Evolutionary conservation across 257 asterid genomes (phyloP).

Genomic region (Nicotiana undulata): DNA sequence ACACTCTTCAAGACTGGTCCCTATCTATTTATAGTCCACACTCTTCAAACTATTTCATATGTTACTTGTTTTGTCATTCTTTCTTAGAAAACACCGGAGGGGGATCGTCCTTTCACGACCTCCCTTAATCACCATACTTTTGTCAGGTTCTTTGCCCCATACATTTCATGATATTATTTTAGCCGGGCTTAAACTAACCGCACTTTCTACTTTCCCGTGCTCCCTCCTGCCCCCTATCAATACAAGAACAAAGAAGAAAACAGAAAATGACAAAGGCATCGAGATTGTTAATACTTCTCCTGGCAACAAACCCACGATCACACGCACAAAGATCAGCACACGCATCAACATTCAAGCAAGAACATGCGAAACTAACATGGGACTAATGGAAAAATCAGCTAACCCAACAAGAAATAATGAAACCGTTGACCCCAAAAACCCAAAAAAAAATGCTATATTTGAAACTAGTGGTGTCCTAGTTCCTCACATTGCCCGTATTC

Average conservation of each 20-base stretch:
- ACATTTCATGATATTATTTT: neutral
- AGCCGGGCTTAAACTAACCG: neutral
- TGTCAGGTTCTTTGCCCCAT: neutral
- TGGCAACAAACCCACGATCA: too few relatives aligned
- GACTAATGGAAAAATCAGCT: neutral
- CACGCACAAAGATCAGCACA: neutral
- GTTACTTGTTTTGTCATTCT: neutral
- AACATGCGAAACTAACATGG: neutral
- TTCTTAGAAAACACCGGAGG: neutral
- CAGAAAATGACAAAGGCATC: too few relatives aligned
- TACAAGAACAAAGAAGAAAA: neutral
- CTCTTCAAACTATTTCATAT: neutral
- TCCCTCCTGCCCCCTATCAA: neutral
- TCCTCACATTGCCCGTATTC: conserved; percentile 23
- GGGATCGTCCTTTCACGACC: neutral
- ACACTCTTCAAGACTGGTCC: neutral
- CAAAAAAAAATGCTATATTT: neutral
- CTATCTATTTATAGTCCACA: neutral
- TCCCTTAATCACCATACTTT: neutral
- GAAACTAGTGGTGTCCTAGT: neutral
- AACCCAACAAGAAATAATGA: neutral
- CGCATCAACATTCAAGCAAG: neutral
- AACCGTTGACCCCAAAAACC: neutral
- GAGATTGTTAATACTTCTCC: too few relatives aligned
- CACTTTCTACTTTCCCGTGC: neutral